Conservation (phyloP, 2,329 filamentous ascomycete genomes). For the Botrytis hyacinthi region DNA sequence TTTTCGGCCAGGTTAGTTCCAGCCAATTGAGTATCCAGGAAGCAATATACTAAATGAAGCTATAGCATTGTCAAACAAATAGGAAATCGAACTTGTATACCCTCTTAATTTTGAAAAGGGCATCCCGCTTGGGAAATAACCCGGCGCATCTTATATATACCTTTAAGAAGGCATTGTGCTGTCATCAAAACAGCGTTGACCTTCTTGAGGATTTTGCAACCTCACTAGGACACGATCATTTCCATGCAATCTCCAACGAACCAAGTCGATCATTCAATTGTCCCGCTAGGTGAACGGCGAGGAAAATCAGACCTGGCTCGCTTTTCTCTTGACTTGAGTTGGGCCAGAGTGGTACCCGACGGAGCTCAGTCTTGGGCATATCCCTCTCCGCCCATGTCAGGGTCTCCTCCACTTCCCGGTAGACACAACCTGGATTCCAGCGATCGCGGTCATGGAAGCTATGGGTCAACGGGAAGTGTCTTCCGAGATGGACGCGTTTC, state of each 20-base stretch:
- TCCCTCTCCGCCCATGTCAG: constrained; percentile 73
- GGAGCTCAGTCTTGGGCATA: constrained; percentile 59
- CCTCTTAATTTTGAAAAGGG: constrained; percentile 20
- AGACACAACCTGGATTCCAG: constrained; percentile 57
- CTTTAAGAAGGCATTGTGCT: constrained; percentile 23
- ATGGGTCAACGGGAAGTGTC: constrained; percentile 46
- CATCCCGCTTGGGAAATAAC: constrained; percentile 26
- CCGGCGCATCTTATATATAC: constrained; percentile 24
- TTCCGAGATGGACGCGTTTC: constrained; percentile 44
- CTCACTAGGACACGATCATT: constrained; percentile 29
- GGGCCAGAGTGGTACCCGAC: constrained; percentile 55
- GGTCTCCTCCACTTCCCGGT: constrained; percentile 60
- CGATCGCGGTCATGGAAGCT: constrained; percentile 53
- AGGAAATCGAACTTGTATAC: background rate
- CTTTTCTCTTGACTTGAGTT: constrained; percentile 55
- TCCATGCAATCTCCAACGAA: constrained; percentile 56
- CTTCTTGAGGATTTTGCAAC: constrained; percentile 25
- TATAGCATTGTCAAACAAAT: constrained; percentile 4
- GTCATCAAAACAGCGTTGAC: constrained; percentile 26
- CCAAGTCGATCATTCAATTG: constrained; percentile 41
- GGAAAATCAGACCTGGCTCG: constrained; percentile 54
- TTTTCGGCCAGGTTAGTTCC: constrained; percentile 6
- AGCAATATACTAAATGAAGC: constrained; percentile 7
- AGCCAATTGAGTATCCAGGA: background rate
- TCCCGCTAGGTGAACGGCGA: constrained; percentile 58